Conservation (phyloP, 2,329 filamentous ascomycete species). For the Fusarium austroafricanum region DNA sequence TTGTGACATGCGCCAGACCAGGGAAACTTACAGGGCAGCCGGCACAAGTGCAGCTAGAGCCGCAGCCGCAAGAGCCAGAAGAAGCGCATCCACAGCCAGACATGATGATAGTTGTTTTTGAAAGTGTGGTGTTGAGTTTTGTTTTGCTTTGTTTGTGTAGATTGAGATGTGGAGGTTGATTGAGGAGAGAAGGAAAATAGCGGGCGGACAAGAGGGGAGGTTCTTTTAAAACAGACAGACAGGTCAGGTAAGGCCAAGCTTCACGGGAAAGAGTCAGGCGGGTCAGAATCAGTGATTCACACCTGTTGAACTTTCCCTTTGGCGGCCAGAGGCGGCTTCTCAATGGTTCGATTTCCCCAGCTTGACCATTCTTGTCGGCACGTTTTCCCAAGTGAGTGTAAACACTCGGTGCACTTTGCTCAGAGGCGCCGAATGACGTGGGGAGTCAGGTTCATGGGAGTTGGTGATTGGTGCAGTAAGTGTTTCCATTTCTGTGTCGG, state of each 20-base stretch:
- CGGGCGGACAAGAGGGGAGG: slow-evolving; percentile 23
- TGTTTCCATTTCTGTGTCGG: slow-evolving; percentile 7
- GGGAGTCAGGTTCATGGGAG: slow-evolving; percentile 10
- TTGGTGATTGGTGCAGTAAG: slow-evolving; percentile 25
- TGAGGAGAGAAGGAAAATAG: slow-evolving; percentile 19
- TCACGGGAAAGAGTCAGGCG: slow-evolving; percentile 3
- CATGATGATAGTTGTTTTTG: slow-evolving; percentile 51
- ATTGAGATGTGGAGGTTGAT: slow-evolving; percentile 18
- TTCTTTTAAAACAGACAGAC: slow-evolving; percentile 27
- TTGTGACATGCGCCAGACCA: slow-evolving; percentile 22
- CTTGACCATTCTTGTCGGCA: slow-evolving; percentile 9
- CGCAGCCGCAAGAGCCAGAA: slow-evolving; percentile 57
- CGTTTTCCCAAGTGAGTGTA: slow-evolving; percentile 27
- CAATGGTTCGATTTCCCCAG: slow-evolving; percentile 19
- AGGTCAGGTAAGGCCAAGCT: slow-evolving; percentile 2
- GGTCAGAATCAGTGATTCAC: slow-evolving; percentile 26
- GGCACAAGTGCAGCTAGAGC: slow-evolving; percentile 56
- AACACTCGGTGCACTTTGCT: slow-evolving; percentile 14
- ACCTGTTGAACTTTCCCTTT: slow-evolving; percentile 12
- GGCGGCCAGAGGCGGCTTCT: not conserved
- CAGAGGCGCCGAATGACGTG: slow-evolving; percentile 35
- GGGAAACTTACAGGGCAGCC: slow-evolving; percentile 56
- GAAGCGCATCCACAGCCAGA: slow-evolving; percentile 56
- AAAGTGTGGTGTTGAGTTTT: slow-evolving; percentile 18
- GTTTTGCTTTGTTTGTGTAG: slow-evolving; percentile 9